Percentiles rank a stretch among this genome's conserved stretches.
Conservation (phyloP, 2,329 filamentous ascomycete genomes). For the Aureobasidium sp. region DNA sequence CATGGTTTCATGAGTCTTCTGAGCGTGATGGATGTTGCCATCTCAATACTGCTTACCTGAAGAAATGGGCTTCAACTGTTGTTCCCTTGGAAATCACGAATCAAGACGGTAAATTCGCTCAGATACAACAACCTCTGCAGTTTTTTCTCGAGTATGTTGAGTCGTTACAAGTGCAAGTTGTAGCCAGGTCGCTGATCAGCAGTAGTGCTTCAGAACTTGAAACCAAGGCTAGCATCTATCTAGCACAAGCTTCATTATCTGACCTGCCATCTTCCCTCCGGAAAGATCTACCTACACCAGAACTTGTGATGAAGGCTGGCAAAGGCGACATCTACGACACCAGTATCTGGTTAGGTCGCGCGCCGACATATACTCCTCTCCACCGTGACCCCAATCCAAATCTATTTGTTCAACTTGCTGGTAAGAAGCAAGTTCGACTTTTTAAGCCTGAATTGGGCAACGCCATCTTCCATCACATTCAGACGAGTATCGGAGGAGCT, state of each 20-base stretch:
- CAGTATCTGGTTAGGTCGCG: constrained; percentile 80
- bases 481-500: constrained; percentile 32
- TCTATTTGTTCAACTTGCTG: constrained; percentile 74
- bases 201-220: neutral
- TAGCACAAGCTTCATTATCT: constrained; percentile 71
- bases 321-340: constrained; percentile 80
- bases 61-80: constrained; percentile 40
- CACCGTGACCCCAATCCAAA: constrained; percentile 95
- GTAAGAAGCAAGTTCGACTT: constrained; percentile 66
- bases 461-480: constrained; percentile 54
- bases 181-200: neutral
- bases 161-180: no score
- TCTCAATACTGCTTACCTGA: constrained; percentile 40
- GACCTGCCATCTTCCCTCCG: constrained; percentile 59
- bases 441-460: constrained; percentile 59
- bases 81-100: constrained; percentile 55
- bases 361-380: constrained; percentile 82
- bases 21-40: constrained; percentile 18
- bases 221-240: constrained; percentile 55
- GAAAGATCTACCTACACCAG: constrained; percentile 61
- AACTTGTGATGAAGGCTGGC: constrained; percentile 55
- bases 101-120: constrained; percentile 42
- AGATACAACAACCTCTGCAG: constrained; percentile 54
- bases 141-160: constrained; percentile 54
- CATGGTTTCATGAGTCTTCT: constrained; percentile 50